phyloP scores from a whole-genome alignment of 495 filamentous ascomycete species.

The Penicillium chermesinum region DNA sequence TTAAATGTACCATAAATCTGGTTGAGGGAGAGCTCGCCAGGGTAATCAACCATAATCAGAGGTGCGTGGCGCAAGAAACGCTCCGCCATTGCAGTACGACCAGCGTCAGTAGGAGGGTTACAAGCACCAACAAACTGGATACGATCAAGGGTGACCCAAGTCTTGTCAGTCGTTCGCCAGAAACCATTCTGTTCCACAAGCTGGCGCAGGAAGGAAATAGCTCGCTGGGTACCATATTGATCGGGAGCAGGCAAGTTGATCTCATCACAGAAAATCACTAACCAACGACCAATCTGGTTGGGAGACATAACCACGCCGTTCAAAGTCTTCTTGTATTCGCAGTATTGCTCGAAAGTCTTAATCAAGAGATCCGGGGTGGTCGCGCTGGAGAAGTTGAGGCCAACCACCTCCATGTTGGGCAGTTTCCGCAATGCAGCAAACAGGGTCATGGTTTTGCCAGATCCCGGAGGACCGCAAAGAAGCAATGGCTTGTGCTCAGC shows the following conservation, averaged over 20 bases:
- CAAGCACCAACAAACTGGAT: constrained; percentile 99
- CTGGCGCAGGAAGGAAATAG: constrained; percentile 93
- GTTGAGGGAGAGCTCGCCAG: constrained; percentile 84
- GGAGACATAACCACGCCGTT: constrained; percentile 95
- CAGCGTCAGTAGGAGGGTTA: constrained; percentile 98
- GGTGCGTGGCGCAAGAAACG: constrained; percentile 93
- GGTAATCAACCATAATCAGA: constrained; percentile 98
- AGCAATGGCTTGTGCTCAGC: constrained; percentile 96
- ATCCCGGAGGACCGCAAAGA: constrained; percentile 94
- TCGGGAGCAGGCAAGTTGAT: constrained; percentile 99
- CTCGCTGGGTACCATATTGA: constrained; percentile 94
- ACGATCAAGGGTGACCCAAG: constrained; percentile 93
- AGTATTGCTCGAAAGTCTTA: constrained; percentile 99
- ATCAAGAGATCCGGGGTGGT: constrained; percentile 96
- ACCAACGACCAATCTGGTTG: constrained; percentile 93
- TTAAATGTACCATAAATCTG: constrained; percentile 99
- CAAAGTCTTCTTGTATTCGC: constrained; percentile 96
- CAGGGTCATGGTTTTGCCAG: constrained; percentile 98
- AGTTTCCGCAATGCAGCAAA: constrained; percentile 95
- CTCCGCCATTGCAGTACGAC: constrained; percentile 87
- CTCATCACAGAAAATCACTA: constrained; percentile 98
- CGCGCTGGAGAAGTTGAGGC: constrained; percentile 97
- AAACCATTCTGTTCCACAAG: constrained; percentile 98
- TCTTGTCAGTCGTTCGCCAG: constrained; percentile 96
- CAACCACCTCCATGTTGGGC: constrained; percentile 97